A percentile compares a stretch with the other conserved stretches of the same genome.
These are phyloP conservation scores for Candida glaebosa DNA, from an alignment of 805 yeast species.

Conservation along the genomic window DNA sequence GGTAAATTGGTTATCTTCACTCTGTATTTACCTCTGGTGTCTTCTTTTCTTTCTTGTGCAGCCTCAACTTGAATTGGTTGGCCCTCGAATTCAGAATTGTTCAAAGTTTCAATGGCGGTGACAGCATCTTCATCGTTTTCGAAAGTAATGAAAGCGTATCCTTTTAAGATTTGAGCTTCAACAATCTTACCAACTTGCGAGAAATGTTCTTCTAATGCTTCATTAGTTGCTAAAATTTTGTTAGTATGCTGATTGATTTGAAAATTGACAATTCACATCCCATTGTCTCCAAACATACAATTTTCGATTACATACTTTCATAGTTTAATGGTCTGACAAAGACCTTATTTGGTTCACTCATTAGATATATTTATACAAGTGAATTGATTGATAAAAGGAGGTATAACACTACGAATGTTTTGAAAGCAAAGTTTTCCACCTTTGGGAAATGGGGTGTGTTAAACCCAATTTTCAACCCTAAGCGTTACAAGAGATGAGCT, in stretches of 20 bases:
- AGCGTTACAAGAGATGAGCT: neutral
- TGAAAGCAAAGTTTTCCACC: neutral
- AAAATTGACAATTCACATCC: neutral
- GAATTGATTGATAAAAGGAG: slow-evolving; percentile 3
- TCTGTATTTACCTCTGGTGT: slow-evolving; percentile 71
- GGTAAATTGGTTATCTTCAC: slow-evolving; percentile 68
- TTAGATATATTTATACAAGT: slow-evolving; percentile 3
- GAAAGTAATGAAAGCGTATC: slow-evolving; percentile 87
- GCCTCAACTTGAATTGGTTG: slow-evolving; percentile 49
- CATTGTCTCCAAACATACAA: slow-evolving; percentile 4
- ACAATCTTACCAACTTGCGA: slow-evolving; percentile 61
- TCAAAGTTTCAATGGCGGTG: slow-evolving; percentile 45
- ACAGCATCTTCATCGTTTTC: slow-evolving; percentile 56
- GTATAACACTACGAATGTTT: neutral
- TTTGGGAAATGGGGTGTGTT: neutral
- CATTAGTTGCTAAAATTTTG: slow-evolving; percentile 34
- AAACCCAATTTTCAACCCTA: neutral
- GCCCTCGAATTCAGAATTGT: slow-evolving; percentile 47
- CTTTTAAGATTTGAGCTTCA: slow-evolving; percentile 71
- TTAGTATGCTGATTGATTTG: neutral
- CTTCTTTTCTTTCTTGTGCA: slow-evolving; percentile 53
- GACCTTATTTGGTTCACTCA: slow-evolving; percentile 29
- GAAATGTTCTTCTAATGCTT: slow-evolving; percentile 68
- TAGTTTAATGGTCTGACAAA: slow-evolving; percentile 64
- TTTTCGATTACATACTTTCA: slow-evolving; percentile 30